Evolutionary conservation across 2,329 filamentous ascomycete genomes (phyloP), one percentile per base, ranked within the genome.

Genomic region (Phoma sp.): DNA sequence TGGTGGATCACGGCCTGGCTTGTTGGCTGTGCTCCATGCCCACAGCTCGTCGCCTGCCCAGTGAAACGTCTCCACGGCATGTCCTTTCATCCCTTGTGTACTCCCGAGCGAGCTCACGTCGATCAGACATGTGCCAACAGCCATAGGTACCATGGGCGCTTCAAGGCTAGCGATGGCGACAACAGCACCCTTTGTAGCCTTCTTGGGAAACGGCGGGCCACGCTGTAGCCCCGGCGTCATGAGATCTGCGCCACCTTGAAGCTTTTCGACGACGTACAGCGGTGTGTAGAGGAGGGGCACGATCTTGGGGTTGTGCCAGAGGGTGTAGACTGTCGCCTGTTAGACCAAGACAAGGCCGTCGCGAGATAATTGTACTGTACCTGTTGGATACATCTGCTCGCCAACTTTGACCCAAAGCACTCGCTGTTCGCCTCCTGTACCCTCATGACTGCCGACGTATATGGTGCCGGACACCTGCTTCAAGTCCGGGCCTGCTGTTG

Each of bases 41-140:
- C 86, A 89, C n/a, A 88, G 67, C 73, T 89, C 87, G 73, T 89
- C 87, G 1, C 86, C 86, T 56, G 81, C 79, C 86, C 87, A 89
- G 65, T 89, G 86, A 43, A 89, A 74, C 4, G 83, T 86, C 59
- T 83, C 80, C 8, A 89, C 85, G 1, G 86, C 87, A 73, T 85
- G 83, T 0, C 87, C 87, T 65, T 85, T 87, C 11, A 79, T 77
- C 0, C 86, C 86, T 64, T 83, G 82, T 5, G 86, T 84, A 27
- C 75, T 74, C 44, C 79, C 76, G 46, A 88, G 67, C 2, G 74
- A 77, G 40, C 80, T 80, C 13, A 89, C 77, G 72, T 89, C 84
- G 41, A 88, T 84, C 63, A 84, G 81, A 66, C 86, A 89, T n/a
- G 82, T 74, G 0, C 87, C 87, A 3, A 89, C 84, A 52, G 83